Evolutionary conservation across 2,329 filamentous ascomycete species (phyloP).

Genomic region (Aureobasidium sp.): DNA sequence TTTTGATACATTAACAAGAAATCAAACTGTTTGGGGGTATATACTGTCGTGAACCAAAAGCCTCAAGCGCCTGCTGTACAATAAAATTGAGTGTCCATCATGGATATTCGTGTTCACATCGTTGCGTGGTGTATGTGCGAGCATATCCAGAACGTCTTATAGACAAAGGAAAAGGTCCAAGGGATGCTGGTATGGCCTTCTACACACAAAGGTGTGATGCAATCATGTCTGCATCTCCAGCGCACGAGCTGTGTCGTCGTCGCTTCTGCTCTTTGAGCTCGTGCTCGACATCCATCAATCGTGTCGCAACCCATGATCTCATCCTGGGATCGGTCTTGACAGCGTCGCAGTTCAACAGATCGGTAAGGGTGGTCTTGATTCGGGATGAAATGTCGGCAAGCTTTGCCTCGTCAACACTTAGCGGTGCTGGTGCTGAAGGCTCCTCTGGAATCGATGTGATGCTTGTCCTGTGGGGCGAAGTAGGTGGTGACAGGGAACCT

Average conservation of each 20-base stretch:
- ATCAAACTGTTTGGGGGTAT: background rate
- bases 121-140: background rate
- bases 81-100: background rate
- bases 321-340: slow-evolving; percentile 40
- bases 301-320: slow-evolving; percentile 43
- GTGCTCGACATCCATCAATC: slow-evolving; percentile 46
- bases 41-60: slow-evolving; percentile 3
- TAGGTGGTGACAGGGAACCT: slow-evolving; percentile 14
- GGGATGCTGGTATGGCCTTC: background rate
- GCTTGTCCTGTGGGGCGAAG: slow-evolving; percentile 8
- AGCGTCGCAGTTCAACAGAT: slow-evolving; percentile 45
- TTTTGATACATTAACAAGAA: background rate
- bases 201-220: background rate
- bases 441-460: slow-evolving; percentile 18
- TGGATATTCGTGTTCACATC: slow-evolving; percentile 3
- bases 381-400: slow-evolving; percentile 44
- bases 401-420: slow-evolving; percentile 35
- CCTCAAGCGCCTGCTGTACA: slow-evolving; percentile 4
- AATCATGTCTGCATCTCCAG: slow-evolving; percentile 1
- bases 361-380: slow-evolving; percentile 47
- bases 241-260: slow-evolving; percentile 26
- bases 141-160: background rate
- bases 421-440: slow-evolving; percentile 19
- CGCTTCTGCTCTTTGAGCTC: slow-evolving; percentile 39
- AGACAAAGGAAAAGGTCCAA: slow-evolving; percentile 2